Evolutionary conservation across 2,329 filamentous ascomycete genomes (phyloP), one percentile per base, ranked within the genome.

Genomic region (Pseudopyrenochaeta lycopersici): DNA sequence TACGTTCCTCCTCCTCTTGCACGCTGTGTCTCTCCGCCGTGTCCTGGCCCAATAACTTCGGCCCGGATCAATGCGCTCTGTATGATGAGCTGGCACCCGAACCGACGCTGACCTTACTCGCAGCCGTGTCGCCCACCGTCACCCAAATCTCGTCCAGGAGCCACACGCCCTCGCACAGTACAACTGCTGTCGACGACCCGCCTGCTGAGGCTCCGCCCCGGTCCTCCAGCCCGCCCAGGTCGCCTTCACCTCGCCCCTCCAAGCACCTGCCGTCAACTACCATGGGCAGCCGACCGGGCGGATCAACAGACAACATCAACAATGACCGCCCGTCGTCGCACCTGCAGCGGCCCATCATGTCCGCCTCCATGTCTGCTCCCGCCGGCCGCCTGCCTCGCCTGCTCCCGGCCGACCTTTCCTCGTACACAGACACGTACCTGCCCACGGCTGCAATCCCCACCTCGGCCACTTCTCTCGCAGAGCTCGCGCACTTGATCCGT

Each of bases 401-500:
- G n/a, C 79, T 91, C 41, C 76, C 90, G 42, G 83, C 85, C 57
- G 88, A 91, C 71, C 77, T 85, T 38, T 89, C 88, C 36, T 80
- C 87, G 51, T 90, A 90, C 73, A 82, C 84, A 40, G 89, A 89
- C 70, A 77, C 84, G 12, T 82, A 84, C 61, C 74, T 88, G 49
- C 81, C 78, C 42, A 75, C 84, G 43, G 81, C 84, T 32, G 85
- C 89, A 40, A 70, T 78, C 39, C 72, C 76, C 56, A 82, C 81
- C 46, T 85, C 89, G 40, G 84, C 85, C 53, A 91, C 89, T 40
- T 89, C 88, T 12, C 80, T 94, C 56, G 87, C 90, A 68, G 90
- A 93, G 76, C 84, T 94, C 62, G 90, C 90, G 46, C 90, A 92
- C 74, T 77, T 93, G 66, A 89, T 92, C 61, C 87, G 90, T 56